A percentile compares a stretch with the other conserved stretches of the same genome.
Evolutionary conservation across 495 filamentous ascomycete species (phyloP).

Genomic region (Cercophora newfieldiana): DNA sequence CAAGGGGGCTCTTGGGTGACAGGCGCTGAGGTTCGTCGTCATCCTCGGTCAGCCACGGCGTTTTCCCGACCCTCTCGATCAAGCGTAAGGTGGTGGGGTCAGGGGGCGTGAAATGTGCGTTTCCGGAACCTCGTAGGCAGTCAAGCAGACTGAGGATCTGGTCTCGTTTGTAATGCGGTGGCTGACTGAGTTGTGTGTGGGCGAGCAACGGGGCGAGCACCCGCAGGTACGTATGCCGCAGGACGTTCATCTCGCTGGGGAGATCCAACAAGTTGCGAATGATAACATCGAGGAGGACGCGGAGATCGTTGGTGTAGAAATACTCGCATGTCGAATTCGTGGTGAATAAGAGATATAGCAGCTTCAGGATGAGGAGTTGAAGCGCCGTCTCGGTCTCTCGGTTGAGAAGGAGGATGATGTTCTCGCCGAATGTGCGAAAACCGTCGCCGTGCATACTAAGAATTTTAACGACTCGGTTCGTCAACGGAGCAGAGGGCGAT

Average conservation of each 20-base stretch:
- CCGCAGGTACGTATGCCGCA: conserved; percentile 96
- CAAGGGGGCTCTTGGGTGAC: conserved; percentile 49
- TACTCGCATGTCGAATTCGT: conserved; percentile 91
- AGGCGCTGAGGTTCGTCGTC: conserved; percentile 44
- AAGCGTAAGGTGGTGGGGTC: conserved; percentile 88
- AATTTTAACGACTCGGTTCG: conserved; percentile 90
- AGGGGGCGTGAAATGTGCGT: conserved; percentile 82
- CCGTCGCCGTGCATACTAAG: conserved; percentile 73
- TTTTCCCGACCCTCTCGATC: conserved; percentile 75
- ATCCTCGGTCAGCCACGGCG: conserved; percentile 72
- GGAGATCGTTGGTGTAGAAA: conserved; percentile 96
- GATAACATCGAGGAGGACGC: conserved; percentile 91
- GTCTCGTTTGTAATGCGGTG: conserved; percentile 89
- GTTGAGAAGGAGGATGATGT: conserved; percentile 94
- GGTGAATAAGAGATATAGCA: conserved; percentile 92
- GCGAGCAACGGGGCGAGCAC: conserved; percentile 88
- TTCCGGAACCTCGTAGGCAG: conserved; percentile 60
- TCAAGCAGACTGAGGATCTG: conserved; percentile 75
- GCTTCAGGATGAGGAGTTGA: conserved; percentile 91
- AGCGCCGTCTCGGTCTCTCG: conserved; percentile 91
- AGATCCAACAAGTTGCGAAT: conserved; percentile 94
- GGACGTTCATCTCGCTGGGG: conserved; percentile 71
- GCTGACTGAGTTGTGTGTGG: conserved; percentile 82
- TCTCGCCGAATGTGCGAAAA: conserved; percentile 96
- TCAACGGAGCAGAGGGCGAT: conserved; percentile 55